These are phyloP conservation scores for Scutellaria galericulata DNA, from an alignment of 257 asterid genomes.

Conservation along the genomic window DNA sequence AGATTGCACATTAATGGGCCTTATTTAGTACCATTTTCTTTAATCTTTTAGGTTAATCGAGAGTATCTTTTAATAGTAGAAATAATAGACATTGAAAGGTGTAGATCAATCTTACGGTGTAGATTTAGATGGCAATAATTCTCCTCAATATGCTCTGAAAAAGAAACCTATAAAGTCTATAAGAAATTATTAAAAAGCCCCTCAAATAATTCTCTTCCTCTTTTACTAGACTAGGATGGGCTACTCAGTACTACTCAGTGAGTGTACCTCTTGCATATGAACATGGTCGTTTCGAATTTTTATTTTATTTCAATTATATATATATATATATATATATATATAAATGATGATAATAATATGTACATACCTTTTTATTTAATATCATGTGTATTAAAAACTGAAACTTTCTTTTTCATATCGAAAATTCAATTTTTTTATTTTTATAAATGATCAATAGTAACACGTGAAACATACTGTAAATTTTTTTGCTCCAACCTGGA, in stretches of 20 bases:
- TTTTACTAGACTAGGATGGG: slow-evolving; percentile 35
- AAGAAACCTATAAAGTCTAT: slow-evolving; percentile 42
- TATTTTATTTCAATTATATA: neutral
- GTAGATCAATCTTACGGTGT: slow-evolving; percentile 26
- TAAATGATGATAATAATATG: neutral
- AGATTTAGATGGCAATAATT: slow-evolving; percentile 35
- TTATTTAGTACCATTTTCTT: neutral
- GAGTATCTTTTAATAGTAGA: neutral
- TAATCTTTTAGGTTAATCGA: neutral
- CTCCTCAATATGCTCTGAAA: slow-evolving; percentile 33
- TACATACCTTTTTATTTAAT: too few species aligned
- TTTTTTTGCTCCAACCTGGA: slow-evolving; percentile 3
- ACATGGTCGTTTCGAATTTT: neutral
- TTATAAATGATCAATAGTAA: neutral
- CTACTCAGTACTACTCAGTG: slow-evolving; percentile 4
- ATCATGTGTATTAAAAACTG: too few species aligned
- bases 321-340: neutral
- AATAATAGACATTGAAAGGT: neutral
- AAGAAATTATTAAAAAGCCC: slow-evolving; percentile 40
- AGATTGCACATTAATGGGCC: too few species aligned
- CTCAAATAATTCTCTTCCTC: slow-evolving; percentile 38
- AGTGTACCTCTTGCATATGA: neutral
- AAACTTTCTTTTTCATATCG: too few species aligned
- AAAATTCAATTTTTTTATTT: neutral
- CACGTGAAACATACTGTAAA: slow-evolving; percentile 27